A percentile compares a stretch with the other conserved stretches of the same genome.
Conservation (phyloP, 371 early-diverging fungal genomes). For the Mycotypha africana region DNA sequence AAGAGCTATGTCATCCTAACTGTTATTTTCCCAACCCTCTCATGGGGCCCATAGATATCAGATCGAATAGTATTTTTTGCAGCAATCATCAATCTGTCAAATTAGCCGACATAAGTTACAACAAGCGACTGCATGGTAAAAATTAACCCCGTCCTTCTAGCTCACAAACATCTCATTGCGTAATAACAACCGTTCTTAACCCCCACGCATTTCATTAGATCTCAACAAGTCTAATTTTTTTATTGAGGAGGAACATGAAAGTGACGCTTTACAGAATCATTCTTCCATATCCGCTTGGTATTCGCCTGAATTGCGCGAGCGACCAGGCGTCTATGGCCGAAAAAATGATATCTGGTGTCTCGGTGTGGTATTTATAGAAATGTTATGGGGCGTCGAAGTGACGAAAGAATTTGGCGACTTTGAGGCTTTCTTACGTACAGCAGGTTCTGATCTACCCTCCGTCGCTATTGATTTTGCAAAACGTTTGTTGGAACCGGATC, state of each 20-base stretch:
- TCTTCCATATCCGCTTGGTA: conserved; percentile 46
- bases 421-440: conserved; percentile 49
- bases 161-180: not conserved
- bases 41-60: conserved; percentile 27
- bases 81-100: conserved; percentile 31
- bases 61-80: conserved; percentile 34
- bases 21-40: no score
- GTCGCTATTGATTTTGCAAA: conserved; percentile 43
- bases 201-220: conserved; percentile 25
- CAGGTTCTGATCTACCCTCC: conserved; percentile 42
- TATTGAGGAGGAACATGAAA: conserved; percentile 29
- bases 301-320: conserved; percentile 54
- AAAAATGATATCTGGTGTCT: conserved; percentile 79
- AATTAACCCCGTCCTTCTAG: not conserved
- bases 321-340: conserved; percentile 53
- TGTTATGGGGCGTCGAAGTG: conserved; percentile 65
- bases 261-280: conserved; percentile 6
- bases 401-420: conserved; percentile 52
- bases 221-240: conserved; percentile 36
- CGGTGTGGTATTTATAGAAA: conserved; percentile 67
- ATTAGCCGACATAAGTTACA: conserved; percentile 43
- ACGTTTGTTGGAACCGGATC: conserved; percentile 57
- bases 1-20: no score
- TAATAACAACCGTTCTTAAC: not conserved
- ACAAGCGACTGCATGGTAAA: conserved; percentile 41